Conservation (phyloP, 2,329 filamentous ascomycete genomes). For the Aspergillus brasiliensis region DNA sequence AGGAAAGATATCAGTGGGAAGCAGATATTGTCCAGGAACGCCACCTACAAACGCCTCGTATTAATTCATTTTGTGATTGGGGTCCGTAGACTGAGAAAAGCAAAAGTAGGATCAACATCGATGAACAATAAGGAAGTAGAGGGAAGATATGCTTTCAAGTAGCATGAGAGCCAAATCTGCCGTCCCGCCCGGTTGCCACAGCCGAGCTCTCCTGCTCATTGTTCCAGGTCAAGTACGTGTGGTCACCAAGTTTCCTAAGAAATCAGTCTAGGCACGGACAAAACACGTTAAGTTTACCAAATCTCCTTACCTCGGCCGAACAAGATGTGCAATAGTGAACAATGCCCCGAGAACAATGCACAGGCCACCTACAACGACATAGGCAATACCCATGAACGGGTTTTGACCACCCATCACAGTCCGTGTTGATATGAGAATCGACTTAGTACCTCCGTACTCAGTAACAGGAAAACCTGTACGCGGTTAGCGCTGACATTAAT, state of each 20-base stretch:
- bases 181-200: constrained; percentile 59
- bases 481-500: constrained; percentile 16
- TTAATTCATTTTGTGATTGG: no score
- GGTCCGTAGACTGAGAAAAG: not conserved
- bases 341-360: constrained; percentile 85
- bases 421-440: constrained; percentile 82
- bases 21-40: not conserved
- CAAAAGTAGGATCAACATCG: not conserved
- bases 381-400: constrained; percentile 93
- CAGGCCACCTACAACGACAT: constrained; percentile 88
- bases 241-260: constrained; percentile 88
- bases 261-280: not conserved
- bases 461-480: constrained; percentile 74
- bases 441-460: constrained; percentile 83
- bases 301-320: constrained; percentile 75
- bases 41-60: constrained; percentile 12
- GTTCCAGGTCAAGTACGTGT: constrained; percentile 97
- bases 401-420: constrained; percentile 95
- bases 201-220: constrained; percentile 64
- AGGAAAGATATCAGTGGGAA: not conserved
- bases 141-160: constrained; percentile 12
- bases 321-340: constrained; percentile 87
- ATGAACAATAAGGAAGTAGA: not conserved
- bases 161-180: constrained; percentile 40
- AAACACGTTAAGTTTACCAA: not conserved